Conservation (phyloP, 768 basidiomycete genomes). For the Tylopilus felleus region DNA sequence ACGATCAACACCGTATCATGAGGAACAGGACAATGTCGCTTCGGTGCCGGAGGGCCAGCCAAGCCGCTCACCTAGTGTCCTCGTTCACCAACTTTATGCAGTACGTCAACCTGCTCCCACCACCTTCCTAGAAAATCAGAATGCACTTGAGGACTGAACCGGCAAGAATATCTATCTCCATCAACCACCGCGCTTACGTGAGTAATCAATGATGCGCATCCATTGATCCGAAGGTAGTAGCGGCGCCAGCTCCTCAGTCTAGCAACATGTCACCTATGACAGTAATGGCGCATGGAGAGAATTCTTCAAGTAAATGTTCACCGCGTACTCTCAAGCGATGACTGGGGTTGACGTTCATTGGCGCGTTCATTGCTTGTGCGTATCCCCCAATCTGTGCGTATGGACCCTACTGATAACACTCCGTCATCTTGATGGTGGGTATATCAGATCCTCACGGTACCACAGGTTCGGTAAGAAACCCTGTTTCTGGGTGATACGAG, state of each 20-base stretch:
- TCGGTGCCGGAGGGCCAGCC: not conserved
- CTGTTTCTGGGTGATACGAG: too few species aligned
- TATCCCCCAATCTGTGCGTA: not conserved
- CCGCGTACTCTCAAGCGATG: not conserved
- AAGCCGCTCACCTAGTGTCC: not conserved
- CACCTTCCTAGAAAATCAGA: not conserved
- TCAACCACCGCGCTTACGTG: not conserved
- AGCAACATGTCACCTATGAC: not conserved
- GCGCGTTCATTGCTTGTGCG: not conserved
- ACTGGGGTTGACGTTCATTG: too few species aligned
- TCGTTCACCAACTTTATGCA: not conserved
- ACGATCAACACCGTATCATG: not conserved
- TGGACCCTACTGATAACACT: too few species aligned
- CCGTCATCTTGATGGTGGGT: too few species aligned
- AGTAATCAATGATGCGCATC: not conserved
- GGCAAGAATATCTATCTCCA: not conserved
- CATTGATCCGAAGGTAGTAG: not conserved
- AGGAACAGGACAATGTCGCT: not conserved
- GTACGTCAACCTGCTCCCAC: not conserved
- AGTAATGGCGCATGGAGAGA: not conserved
- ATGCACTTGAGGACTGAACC: not conserved
- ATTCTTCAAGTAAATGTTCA: too few species aligned
- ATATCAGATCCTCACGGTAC: too few species aligned
- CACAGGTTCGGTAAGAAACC: too few species aligned
- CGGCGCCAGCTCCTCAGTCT: not conserved